Evolutionary conservation across 2,329 filamentous ascomycete genomes (phyloP).

Genomic region (Xylaria sp.): DNA sequence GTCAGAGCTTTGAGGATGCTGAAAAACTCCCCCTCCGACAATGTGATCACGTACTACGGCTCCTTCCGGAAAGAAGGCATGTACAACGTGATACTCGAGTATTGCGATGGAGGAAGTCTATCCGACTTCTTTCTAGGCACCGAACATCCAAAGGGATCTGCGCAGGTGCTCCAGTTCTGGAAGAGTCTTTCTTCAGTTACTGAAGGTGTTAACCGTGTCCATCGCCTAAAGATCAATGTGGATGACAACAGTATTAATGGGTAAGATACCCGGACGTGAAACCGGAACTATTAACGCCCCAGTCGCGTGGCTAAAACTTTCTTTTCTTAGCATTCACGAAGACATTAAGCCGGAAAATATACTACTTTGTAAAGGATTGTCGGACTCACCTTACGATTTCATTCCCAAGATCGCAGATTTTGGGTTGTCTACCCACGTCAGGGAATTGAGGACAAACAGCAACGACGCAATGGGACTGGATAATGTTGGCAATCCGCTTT

Average conservation of each 20-base stretch:
- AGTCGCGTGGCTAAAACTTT: not conserved
- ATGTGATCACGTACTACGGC: conserved; percentile 24
- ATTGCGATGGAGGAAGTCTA: conserved; percentile 21
- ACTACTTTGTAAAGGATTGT: conserved; percentile 13
- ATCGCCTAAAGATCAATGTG: conserved; percentile 7
- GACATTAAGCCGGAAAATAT: conserved; percentile 28
- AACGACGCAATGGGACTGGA: conserved; percentile 14
- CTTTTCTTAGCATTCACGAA: conserved; percentile 23
- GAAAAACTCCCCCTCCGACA: conserved; percentile 4
- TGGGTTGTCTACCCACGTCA: conserved; percentile 17
- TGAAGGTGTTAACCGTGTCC: conserved; percentile 11
- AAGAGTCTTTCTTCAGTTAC: conserved; percentile 14
- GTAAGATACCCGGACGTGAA: conserved; percentile 10
- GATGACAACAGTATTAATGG: conserved; percentile 14
- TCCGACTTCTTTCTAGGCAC: conserved; percentile 8
- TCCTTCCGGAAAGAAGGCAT: conserved; percentile 19
- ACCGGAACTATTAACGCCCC: not conserved
- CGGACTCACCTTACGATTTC: conserved; percentile 22
- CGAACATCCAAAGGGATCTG: conserved; percentile 2
- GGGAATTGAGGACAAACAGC: conserved; percentile 6
- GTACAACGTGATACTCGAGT: conserved; percentile 23
- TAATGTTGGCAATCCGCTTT: conserved; percentile 17
- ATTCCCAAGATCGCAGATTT: conserved; percentile 27
- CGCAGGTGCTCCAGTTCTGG: conserved; percentile 12
- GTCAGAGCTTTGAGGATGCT: conserved; percentile 15